Base-by-base conservation (phyloP, 140 eudicot genomes). In the Ambrosia hybrid region DNA sequence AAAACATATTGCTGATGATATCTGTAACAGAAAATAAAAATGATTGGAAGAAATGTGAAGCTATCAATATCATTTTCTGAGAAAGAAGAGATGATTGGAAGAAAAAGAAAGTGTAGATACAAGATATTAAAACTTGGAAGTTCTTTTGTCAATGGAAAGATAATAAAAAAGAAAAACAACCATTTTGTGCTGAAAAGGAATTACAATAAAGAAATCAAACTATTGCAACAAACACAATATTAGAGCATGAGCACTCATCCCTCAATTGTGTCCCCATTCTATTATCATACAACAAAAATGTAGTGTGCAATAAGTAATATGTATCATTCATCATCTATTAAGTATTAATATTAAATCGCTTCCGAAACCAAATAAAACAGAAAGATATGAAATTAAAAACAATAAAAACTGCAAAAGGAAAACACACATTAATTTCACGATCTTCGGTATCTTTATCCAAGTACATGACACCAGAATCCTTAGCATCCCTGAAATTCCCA, bases 401-500 rank as follows among this genome's bases (percentile, higher is more conserved):
- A 17, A 33, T 16, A 36, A 30, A n/a, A 14, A 43, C 56, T 4
- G n/a, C 12, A 73, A 65, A 61, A 70, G 70, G 61, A 9, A 76
- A 34, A 77, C 88, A 79, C 73, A 85, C 99, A 80, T 90, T 90
- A 74, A 94, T 94, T 88, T 94, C 97, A 73, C 95, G 99, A 81
- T 94, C 99, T 79, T 94, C 91, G 0, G 84, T 89, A 34, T 94
- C 99, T 85, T 90, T 94, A 71, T 90, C 99, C 70, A 88, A 79
- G 86, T 90, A 90, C 92, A 88, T 90, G 75, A 73, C 82, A 57
- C 76, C 81, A 84, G 84, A 81, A 66, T 84, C 97, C 83, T 84
- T 94, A 15, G 84, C 58, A 78, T 83, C 92, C 70, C 86, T 83
- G 58, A 87, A 82, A 76, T 87, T 85, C 14, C 97, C 90, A 51